Conservation (phyloP, 176 grass and related monocot genomes). For the Oryza brachyantha region DNA sequence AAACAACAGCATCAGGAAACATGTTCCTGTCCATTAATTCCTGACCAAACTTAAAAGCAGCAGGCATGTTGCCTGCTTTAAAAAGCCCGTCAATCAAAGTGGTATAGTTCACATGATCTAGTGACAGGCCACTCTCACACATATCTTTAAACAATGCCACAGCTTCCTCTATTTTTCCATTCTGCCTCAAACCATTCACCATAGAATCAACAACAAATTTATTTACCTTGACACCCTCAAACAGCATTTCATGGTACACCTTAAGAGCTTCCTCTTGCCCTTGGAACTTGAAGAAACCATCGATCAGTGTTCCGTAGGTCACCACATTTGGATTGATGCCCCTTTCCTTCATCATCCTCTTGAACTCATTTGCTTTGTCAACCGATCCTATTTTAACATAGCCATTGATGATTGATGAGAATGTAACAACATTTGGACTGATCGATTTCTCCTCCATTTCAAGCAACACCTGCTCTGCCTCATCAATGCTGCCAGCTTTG, state of each 20-base stretch:
- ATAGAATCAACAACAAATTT: slow-evolving; percentile 70
- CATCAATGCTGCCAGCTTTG: slow-evolving; percentile 53
- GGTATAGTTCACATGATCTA: slow-evolving; percentile 78
- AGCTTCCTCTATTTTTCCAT: slow-evolving; percentile 64
- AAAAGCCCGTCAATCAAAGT: slow-evolving; percentile 85
- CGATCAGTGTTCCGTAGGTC: slow-evolving; percentile 75
- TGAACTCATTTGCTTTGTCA: slow-evolving; percentile 43
- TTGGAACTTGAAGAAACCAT: slow-evolving; percentile 71
- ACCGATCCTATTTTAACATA: slow-evolving; percentile 64
- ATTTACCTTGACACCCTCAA: slow-evolving; percentile 55
- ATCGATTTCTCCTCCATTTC: slow-evolving; percentile 61
- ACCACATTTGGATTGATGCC: slow-evolving; percentile 62
- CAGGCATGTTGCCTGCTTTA: slow-evolving; percentile 58
- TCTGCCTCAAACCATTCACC: slow-evolving; percentile 76
- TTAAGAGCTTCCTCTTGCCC: slow-evolving; percentile 60
- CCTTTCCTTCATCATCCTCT: slow-evolving; percentile 70
- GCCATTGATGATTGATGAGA: slow-evolving; percentile 72
- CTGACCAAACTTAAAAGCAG: slow-evolving; percentile 67
- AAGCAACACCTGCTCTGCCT: slow-evolving; percentile 56
- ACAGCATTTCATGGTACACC: slow-evolving; percentile 54
- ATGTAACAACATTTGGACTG: slow-evolving; percentile 66
- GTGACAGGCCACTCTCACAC: slow-evolving; percentile 42
- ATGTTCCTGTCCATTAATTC: slow-evolving; percentile 68
- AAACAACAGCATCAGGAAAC: slow-evolving; percentile 68
- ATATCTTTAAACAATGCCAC: slow-evolving; percentile 56